Percentiles rank a stretch among this genome's conserved stretches.
Evolutionary conservation across 768 basidiomycete genomes (phyloP).

Genomic region (Hygrophoropsis aurantiaca): DNA sequence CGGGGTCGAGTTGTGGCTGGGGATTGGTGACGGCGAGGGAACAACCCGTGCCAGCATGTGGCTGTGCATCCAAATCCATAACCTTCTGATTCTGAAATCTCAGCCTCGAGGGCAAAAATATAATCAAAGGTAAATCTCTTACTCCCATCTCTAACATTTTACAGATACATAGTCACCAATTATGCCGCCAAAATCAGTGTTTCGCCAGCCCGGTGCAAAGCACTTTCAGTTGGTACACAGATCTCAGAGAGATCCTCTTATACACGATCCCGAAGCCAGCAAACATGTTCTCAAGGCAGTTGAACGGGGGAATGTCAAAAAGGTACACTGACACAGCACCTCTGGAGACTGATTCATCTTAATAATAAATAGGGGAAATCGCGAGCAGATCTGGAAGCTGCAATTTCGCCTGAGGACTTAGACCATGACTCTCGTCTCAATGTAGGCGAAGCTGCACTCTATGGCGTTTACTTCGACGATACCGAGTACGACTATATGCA

Average conservation of each 20-base stretch:
- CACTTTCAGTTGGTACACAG: conserved; percentile 98
- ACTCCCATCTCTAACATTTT: conserved; percentile 1
- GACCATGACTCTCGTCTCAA: conserved; percentile 49
- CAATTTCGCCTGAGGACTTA: conserved; percentile 49
- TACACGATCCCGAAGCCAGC: conserved; percentile 88
- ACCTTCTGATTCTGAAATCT: too few relatives aligned
- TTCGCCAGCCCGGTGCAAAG: conserved; percentile 83
- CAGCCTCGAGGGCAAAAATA: conserved; percentile 2
- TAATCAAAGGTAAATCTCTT: conserved; percentile 3
- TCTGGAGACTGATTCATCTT: background rate
- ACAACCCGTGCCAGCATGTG: conserved; percentile 27
- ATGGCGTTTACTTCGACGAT: conserved; percentile 95
- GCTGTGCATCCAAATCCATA: conserved; percentile 7
- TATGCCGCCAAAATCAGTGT: conserved; percentile 85
- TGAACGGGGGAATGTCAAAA: conserved; percentile 68
- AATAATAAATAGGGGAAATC: conserved; percentile 63
- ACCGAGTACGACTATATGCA: conserved; percentile 98
- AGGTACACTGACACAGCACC: conserved; percentile 38
- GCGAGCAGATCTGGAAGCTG: conserved; percentile 73
- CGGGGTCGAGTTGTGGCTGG: conserved; percentile 16
- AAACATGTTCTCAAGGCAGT: conserved; percentile 88
- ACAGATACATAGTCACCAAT: conserved; percentile 4
- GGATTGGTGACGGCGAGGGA: conserved; percentile 25
- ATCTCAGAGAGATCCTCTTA: conserved; percentile 92
- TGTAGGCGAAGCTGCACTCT: conserved; percentile 83